Conservation (phyloP, 148 eudicot species). For the Vaccinium macrocarpon region DNA sequence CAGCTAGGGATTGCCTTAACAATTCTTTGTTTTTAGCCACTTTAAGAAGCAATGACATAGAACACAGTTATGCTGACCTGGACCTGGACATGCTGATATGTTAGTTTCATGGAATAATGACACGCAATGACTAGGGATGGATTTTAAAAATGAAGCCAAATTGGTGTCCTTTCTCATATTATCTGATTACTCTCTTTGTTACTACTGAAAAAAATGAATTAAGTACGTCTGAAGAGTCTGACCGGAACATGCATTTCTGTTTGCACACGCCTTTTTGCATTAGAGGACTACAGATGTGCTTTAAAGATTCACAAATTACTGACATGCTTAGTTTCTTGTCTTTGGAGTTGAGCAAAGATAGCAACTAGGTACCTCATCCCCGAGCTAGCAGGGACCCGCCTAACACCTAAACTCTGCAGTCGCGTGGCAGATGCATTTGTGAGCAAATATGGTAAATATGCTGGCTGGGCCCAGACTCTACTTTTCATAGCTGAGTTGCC, state of each 20-base stretch:
- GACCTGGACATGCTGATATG: neutral
- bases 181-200: neutral
- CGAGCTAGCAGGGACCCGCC: constrained; percentile 72
- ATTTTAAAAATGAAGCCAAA: neutral
- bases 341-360: constrained; percentile 41
- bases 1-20: neutral
- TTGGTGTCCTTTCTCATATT: neutral
- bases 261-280: neutral
- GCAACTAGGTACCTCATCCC: constrained; percentile 84
- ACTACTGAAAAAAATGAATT: neutral
- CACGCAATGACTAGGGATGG: neutral
- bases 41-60: neutral
- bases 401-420: constrained; percentile 58
- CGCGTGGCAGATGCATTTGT: constrained; percentile 97
- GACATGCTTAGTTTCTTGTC: constrained; percentile 18
- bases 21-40: neutral
- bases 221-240: neutral
- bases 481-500: constrained; percentile 95
- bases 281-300: neutral
- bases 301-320: constrained; percentile 8
- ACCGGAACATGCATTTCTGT: neutral
- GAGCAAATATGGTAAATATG: constrained; percentile 83
- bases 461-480: constrained; percentile 98
- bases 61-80: neutral
- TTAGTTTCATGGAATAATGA: neutral